Evolutionary conservation across 169 alveolate genomes (phyloP).

Genomic region (Hepatocystis sp.): DNA sequence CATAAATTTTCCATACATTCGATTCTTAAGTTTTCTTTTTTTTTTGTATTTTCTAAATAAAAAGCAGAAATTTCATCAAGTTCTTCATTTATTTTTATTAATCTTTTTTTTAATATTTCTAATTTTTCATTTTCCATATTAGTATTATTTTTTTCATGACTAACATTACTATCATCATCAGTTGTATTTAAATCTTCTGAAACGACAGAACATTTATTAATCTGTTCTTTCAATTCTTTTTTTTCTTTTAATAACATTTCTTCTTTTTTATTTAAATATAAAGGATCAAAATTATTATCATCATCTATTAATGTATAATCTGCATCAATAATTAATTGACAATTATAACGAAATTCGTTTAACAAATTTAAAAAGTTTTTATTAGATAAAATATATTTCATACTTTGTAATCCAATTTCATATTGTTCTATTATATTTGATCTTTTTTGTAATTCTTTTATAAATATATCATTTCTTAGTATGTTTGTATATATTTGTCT

Average conservation of each 20-base stretch:
- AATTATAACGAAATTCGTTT: conserved; percentile 51
- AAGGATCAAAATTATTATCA: conserved; percentile 27
- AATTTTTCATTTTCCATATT: conserved; percentile 14
- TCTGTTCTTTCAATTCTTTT: conserved; percentile 33
- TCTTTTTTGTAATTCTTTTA: conserved; percentile 67
- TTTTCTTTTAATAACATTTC: conserved; percentile 35
- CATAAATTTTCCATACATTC: conserved; percentile 31
- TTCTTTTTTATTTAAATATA: no score
- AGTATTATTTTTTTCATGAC: conserved; percentile 1
- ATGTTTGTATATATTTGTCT: conserved; percentile 22
- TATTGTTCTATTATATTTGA: conserved; percentile 56
- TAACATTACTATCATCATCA: background rate
- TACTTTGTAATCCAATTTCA: conserved; percentile 51
- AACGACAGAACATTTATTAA: no score
- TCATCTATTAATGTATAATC: conserved; percentile 72
- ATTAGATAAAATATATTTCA: conserved; percentile 34
- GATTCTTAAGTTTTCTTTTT: conserved; percentile 19
- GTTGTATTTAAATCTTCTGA: no score
- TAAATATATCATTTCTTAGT: conserved; percentile 46
- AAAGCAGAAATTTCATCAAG: conserved; percentile 29
- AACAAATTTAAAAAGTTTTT: conserved; percentile 20
- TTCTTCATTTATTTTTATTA: conserved; percentile 34
- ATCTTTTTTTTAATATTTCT: conserved; percentile 25
- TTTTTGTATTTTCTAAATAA: conserved; percentile 28
- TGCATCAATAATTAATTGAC: conserved; percentile 57